These are phyloP conservation scores for Hortaea werneckii DNA, from an alignment of 2,329 filamentous ascomycete species.

Conservation along the genomic window DNA sequence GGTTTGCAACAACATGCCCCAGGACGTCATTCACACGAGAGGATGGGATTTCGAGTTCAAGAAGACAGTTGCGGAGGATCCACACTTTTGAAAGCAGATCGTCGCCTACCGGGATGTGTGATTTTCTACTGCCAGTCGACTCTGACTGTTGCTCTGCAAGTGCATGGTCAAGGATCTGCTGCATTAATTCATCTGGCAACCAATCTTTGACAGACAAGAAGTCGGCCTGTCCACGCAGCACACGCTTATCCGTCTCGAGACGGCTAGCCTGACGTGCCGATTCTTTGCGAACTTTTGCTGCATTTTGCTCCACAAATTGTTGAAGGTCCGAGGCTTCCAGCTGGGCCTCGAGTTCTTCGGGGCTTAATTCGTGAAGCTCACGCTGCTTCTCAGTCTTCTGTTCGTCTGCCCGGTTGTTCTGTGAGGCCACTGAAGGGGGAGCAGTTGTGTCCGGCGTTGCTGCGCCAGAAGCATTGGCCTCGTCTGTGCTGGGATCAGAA, in stretches of 20 bases:
- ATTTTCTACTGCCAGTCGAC: conserved; percentile 36
- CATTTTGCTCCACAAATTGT: conserved; percentile 73
- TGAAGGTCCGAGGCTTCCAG: conserved; percentile 88
- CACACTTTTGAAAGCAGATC: conserved; percentile 71
- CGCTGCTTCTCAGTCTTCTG: conserved; percentile 18
- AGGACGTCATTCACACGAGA: conserved; percentile 54
- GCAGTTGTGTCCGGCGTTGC: conserved; percentile 15
- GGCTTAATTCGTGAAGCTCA: conserved; percentile 50
- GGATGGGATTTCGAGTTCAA: conserved; percentile 57
- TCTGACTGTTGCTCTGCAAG: conserved; percentile 45
- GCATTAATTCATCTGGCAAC: conserved; percentile 69
- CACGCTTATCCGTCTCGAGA: conserved; percentile 73
- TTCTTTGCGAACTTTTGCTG: conserved; percentile 68
- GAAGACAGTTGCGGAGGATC: conserved; percentile 67
- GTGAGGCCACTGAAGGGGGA: conserved; percentile 1
- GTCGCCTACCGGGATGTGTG: conserved; percentile 53
- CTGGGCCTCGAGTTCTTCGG: conserved; percentile 83
- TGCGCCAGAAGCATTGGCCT: conserved; percentile 16
- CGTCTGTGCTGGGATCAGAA: conserved; percentile 23
- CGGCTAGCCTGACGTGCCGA: conserved; percentile 64
- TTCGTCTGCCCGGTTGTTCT: conserved; percentile 12
- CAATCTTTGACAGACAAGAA: conserved; percentile 63
- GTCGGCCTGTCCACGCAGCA: conserved; percentile 71
- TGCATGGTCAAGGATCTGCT: conserved; percentile 65
- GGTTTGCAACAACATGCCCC: conserved; percentile 49